phyloP scores from a whole-genome alignment of 2,329 filamentous ascomycete species.

The Aspergillus transmontanensis region DNA sequence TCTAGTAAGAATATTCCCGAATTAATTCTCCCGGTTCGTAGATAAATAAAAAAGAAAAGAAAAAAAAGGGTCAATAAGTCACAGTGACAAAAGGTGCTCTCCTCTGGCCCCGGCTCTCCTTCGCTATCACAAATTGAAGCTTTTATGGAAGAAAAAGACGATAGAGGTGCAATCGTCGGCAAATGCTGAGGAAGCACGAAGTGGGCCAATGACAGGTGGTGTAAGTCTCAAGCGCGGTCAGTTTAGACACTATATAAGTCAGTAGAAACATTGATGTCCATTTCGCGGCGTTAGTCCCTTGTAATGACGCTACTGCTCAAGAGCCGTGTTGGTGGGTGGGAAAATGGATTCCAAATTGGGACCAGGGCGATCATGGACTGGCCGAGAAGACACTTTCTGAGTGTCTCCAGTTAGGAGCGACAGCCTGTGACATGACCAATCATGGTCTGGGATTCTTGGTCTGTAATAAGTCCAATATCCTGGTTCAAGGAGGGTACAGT shows the following conservation, averaged over 20 bases:
- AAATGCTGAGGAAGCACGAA: background rate
- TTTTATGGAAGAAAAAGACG: background rate
- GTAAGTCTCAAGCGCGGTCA: background rate
- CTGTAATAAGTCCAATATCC: background rate
- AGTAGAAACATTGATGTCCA: background rate
- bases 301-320: background rate
- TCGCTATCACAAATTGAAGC: background rate
- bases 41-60: background rate
- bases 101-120: no score
- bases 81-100: background rate
- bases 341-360: constrained; percentile 2
- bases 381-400: background rate
- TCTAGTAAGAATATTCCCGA: constrained; percentile 17
- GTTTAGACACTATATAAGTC: background rate
- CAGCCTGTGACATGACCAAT: background rate
- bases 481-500: background rate
- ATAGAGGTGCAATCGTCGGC: background rate
- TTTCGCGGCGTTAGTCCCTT: background rate
- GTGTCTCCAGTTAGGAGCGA: background rate
- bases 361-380: background rate
- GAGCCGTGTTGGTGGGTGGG: background rate
- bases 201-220: background rate
- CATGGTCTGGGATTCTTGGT: background rate
- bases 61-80: background rate
- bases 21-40: background rate